Evolutionary conservation across 805 yeast species (phyloP), one percentile per base, ranked within the genome.

Genomic region (Zygoascus biomembranicola): DNA sequence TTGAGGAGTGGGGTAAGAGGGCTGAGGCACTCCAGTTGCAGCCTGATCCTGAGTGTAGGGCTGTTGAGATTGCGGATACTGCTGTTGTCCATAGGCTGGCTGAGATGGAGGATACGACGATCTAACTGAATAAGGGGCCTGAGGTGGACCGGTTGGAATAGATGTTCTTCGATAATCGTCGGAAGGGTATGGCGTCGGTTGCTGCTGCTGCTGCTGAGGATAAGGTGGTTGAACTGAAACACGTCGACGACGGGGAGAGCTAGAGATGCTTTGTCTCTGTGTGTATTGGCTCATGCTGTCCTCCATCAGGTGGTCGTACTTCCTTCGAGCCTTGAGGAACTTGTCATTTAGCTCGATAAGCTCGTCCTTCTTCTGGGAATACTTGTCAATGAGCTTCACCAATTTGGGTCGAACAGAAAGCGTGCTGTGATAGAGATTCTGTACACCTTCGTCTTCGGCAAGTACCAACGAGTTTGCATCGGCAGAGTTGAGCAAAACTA

Each of bases 311-410:
- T 79, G 77, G 62, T 87, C 87, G 67, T 89, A 94, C 9, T 77
- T 69, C 43, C 77, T 74, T 51, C 86, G 79, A 16, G 96, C 94
- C 48, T 75, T 74, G 53, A 79, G 79, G 53, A 92, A 76, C 57
- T 87, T 85, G 56, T 79, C 78, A 62, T 88, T 85, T 61, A 92
- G 73, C 19, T 79, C 79, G 56, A 82, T 72, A 55, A 92, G 72
- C 57, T 92, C 97, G 60, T 90, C 87, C 64, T 85, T 81, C 62
- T 88, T 79, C 46, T 79, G 77, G 39, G 88, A 77, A 67, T 88
- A 86, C 66, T 87, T 81, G 54, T 88, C 96, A 57, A 94, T 80
- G 61, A 83, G 71, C 62, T 80, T 80, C 14, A 87, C 87, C 56
- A 94, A 73, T 56, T 81, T 78, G 0, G 90, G 88, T 58, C 95